A percentile compares a stretch with the other conserved stretches of the same genome.
Conservation (phyloP, 805 yeast genomes). For the Lachancea nothofagi region DNA sequence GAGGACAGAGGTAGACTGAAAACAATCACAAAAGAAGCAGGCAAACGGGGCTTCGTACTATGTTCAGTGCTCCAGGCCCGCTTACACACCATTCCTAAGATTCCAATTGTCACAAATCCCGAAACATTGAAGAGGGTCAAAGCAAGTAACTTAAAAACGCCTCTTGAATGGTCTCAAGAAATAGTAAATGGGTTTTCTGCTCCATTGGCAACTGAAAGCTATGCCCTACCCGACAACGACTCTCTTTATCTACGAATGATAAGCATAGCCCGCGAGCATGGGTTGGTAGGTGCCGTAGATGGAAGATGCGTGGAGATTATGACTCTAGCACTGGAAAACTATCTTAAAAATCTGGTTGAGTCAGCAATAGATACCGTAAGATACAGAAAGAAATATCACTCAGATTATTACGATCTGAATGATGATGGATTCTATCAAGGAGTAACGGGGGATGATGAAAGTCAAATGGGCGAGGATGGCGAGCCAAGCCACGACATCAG, state of each 20-base stretch:
- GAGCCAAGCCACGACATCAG: conserved; percentile 11
- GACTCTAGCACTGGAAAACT: conserved; percentile 74
- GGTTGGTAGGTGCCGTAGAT: conserved; percentile 74
- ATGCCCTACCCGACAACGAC: conserved; percentile 77
- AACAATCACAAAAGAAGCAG: conserved; percentile 74
- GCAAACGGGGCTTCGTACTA: conserved; percentile 67
- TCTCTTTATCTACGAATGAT: conserved; percentile 61
- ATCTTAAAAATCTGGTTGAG: conserved; percentile 68
- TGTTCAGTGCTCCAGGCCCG: conserved; percentile 65
- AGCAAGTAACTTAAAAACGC: conserved; percentile 32
- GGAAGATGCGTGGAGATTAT: conserved; percentile 74
- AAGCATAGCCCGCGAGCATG: conserved; percentile 85
- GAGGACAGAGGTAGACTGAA: conserved; percentile 82
- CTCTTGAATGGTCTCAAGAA: conserved; percentile 88
- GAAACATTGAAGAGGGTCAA: conserved; percentile 31
- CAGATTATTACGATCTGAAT: conserved; percentile 32
- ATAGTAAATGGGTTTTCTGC: conserved; percentile 79
- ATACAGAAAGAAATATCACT: conserved; percentile 47
- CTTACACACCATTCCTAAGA: conserved; percentile 58
- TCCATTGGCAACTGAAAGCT: conserved; percentile 70
- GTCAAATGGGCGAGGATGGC: neutral
- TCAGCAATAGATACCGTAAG: conserved; percentile 67
- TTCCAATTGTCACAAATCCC: conserved; percentile 55
- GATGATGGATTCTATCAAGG: conserved; percentile 30
- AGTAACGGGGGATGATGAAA: conserved; percentile 16